Evolutionary conservation across 352 stramenopile species (phyloP).

Genomic region (Globisporangium perplexum): DNA sequence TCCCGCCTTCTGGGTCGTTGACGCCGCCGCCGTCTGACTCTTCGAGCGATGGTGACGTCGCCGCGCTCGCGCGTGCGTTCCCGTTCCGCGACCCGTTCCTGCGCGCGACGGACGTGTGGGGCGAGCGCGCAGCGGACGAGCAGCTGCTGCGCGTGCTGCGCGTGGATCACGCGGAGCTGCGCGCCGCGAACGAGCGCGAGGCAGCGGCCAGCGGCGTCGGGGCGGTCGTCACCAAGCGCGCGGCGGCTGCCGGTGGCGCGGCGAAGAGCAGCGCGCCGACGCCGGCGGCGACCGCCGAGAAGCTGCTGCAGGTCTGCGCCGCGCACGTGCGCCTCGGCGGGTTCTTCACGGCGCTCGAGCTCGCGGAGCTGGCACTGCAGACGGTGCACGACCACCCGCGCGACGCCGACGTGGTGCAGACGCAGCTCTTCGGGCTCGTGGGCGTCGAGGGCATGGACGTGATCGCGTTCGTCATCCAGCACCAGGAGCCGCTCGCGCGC

Average conservation of each 20-base stretch:
- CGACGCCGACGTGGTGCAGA: conserved; percentile 56
- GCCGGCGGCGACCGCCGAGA: conserved; percentile 15
- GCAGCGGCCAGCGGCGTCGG: conserved; percentile 32
- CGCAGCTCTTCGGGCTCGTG: conserved; percentile 77
- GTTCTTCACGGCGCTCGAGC: conserved; percentile 56
- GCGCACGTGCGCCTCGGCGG: conserved; percentile 21
- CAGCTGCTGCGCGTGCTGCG: conserved; percentile 42
- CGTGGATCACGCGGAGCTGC: conserved; percentile 51
- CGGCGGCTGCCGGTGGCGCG: conserved; percentile 12
- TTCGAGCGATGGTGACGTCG: too few relatives aligned
- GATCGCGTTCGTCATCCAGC: conserved; percentile 71
- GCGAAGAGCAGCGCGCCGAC: conserved; percentile 12
- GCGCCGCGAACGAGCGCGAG: conserved; percentile 45
- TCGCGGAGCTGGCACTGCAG: conserved; percentile 67
- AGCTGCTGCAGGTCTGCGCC: conserved; percentile 40
- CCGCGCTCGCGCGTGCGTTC: conserved; percentile 11
- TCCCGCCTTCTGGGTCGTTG: conserved; percentile 5
- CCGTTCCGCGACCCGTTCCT: conserved; percentile 36
- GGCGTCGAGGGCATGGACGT: conserved; percentile 84
- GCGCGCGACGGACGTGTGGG: conserved; percentile 18
- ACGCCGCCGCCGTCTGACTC: background rate
- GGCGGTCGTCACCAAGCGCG: conserved; percentile 44
- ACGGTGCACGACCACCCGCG: conserved; percentile 41
- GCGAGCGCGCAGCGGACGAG: conserved; percentile 18
- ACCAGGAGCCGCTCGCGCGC: conserved; percentile 24